phyloP scores from a whole-genome alignment of 352 stramenopile genomes.

The Aphanomyces stellatus region DNA sequence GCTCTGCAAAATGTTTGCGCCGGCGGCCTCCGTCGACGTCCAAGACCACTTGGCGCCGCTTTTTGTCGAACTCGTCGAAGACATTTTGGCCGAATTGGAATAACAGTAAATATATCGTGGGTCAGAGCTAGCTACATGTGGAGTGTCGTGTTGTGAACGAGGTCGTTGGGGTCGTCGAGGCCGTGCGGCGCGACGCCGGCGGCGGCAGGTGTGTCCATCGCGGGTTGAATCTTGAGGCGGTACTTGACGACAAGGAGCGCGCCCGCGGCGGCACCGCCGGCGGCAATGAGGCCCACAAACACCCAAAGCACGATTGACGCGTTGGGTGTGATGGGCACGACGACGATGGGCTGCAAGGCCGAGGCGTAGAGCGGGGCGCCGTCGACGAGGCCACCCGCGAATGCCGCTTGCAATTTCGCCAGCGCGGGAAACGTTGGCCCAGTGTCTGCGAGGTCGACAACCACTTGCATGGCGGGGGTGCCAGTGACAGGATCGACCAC shows the following conservation, averaged over 20 bases:
- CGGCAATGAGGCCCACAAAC: conserved; percentile 45
- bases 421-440: conserved; percentile 23
- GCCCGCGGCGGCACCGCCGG: conserved; percentile 25
- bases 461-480: conserved; percentile 24
- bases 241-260: conserved; percentile 12
- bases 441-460: conserved; percentile 34
- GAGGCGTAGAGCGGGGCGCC: conserved; percentile 36
- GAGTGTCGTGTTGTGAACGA: conserved; percentile 4
- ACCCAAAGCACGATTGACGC: conserved; percentile 49
- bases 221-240: neutral
- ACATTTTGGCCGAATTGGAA: conserved; percentile 63
- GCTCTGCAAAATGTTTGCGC: conserved; percentile 43
- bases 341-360: conserved; percentile 29
- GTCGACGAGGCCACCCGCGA: conserved; percentile 39
- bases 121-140: neutral
- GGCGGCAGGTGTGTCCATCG: too few species aligned
- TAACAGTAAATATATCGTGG: neutral
- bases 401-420: conserved; percentile 45
- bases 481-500: conserved; percentile 21
- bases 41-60: conserved; percentile 73
- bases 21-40: conserved; percentile 32
- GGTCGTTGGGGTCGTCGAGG: neutral
- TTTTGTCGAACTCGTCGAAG: conserved; percentile 81
- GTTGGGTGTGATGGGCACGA: conserved; percentile 33
- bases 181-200: neutral